Conservation (phyloP, 768 basidiomycete genomes). For the Mycena pura region DNA sequence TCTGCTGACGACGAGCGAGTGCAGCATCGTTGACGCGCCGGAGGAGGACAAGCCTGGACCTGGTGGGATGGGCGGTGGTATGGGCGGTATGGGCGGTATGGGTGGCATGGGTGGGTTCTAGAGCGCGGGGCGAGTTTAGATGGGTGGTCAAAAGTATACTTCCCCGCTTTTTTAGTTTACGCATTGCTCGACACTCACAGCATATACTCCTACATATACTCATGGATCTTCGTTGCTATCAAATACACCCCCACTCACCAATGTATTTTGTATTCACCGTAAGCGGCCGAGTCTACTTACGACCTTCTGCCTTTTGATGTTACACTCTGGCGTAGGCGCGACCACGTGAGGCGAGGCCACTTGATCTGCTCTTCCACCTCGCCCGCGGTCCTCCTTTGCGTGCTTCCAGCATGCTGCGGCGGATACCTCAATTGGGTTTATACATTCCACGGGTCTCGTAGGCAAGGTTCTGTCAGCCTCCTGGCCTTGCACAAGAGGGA, state of each 20-base stretch:
- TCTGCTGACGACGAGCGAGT: constrained; percentile 92
- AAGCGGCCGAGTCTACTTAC: too few species aligned
- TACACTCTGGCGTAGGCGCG: too few species aligned
- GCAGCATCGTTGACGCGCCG: constrained; percentile 89
- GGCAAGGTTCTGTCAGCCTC: too few species aligned
- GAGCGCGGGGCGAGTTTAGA: not conserved
- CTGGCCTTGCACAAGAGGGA: too few species aligned
- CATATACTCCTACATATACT: not conserved
- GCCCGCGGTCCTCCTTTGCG: too few species aligned
- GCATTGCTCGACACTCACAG: too few species aligned
- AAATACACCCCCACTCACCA: not conserved
- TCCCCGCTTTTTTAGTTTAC: not conserved
- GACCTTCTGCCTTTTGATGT: too few species aligned
- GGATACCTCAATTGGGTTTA: too few species aligned
- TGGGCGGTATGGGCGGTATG: constrained; percentile 50
- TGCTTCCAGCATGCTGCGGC: too few species aligned
- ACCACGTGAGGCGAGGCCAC: too few species aligned
- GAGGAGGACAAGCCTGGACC: constrained; percentile 74
- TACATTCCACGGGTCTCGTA: too few species aligned
- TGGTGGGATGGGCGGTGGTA: constrained; percentile 70
- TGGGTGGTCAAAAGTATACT: not conserved
- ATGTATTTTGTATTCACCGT: not conserved
- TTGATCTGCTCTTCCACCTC: too few species aligned
- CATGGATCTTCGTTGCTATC: not conserved
- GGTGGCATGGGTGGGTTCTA: constrained; percentile 37